phyloP scores from a whole-genome alignment of 2,329 filamentous ascomycete species.

The Fusarium sterilihyphosum region DNA sequence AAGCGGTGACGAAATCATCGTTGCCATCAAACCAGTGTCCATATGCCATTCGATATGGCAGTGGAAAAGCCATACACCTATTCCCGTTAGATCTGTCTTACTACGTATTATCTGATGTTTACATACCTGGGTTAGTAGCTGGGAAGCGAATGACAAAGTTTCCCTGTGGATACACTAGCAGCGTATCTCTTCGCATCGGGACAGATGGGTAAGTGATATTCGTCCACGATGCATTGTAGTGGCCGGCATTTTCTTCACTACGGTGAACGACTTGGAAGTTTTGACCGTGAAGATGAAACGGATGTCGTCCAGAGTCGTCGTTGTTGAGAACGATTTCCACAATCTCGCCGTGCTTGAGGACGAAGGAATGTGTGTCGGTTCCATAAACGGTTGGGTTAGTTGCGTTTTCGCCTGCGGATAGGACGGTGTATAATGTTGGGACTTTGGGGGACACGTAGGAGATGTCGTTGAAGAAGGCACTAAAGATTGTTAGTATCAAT shows the following conservation, averaged over 20 bases:
- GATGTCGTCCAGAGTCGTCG: background rate
- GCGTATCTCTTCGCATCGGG: background rate
- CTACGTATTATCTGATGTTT: accelerated
- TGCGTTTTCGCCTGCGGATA: background rate
- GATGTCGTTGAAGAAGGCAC: background rate
- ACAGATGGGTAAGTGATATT: background rate
- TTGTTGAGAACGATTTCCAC: background rate
- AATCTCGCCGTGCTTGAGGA: background rate
- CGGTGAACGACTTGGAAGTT: background rate
- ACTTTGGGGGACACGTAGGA: background rate
- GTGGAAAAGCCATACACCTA: background rate
- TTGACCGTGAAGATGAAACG: background rate
- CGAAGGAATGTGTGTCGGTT: background rate
- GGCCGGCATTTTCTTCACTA: background rate
- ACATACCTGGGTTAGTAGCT: background rate
- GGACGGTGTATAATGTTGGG: background rate
- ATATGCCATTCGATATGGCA: background rate
- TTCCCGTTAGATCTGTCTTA: accelerated
- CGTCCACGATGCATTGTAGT: background rate
- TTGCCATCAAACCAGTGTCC: background rate
- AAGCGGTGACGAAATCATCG: background rate
- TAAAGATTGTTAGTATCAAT: accelerated
- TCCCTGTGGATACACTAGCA: background rate
- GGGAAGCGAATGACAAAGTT: background rate
- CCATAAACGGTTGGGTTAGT: background rate